Evolutionary conservation across 2,329 filamentous ascomycete species (phyloP).

Genomic region (Aspergillus fumigatiaffinis): DNA sequence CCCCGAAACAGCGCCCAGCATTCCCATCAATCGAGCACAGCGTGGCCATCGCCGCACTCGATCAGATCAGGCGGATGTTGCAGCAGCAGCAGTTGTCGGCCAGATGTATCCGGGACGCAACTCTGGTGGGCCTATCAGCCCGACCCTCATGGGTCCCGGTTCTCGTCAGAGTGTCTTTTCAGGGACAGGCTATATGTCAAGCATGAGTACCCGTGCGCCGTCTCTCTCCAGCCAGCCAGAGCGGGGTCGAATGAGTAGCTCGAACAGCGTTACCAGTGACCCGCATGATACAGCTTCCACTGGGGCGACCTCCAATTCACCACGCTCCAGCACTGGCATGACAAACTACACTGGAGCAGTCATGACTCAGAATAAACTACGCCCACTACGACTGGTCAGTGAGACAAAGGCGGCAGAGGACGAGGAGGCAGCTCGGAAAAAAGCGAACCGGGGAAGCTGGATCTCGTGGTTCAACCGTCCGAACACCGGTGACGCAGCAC

Average conservation of each 20-base stretch:
- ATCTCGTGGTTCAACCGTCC: conserved; percentile 45
- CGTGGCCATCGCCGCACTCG: conserved; percentile 47
- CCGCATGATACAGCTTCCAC: conserved; percentile 43
- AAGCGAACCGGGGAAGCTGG: conserved; percentile 45
- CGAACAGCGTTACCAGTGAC: conserved; percentile 55
- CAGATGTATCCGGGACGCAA: conserved; percentile 78
- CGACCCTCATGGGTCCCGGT: conserved; percentile 42
- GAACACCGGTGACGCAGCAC: conserved; percentile 23
- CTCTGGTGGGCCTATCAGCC: conserved; percentile 53
- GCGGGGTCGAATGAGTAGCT: conserved; percentile 59
- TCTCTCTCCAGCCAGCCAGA: conserved; percentile 47
- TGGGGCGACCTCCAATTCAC: conserved; percentile 49
- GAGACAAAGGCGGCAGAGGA: conserved; percentile 40
- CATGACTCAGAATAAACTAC: conserved; percentile 66
- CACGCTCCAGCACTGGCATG: conserved; percentile 62
- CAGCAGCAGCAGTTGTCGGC: conserved; percentile 70
- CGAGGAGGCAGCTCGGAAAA: conserved; percentile 43
- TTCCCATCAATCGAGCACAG: conserved; percentile 42
- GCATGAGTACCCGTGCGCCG: conserved; percentile 52
- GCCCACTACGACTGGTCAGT: conserved; percentile 75
- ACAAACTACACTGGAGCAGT: conserved; percentile 65
- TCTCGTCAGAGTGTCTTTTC: conserved; percentile 40
- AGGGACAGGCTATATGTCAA: conserved; percentile 49
- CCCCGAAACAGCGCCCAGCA: conserved; percentile 46
- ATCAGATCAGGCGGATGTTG: conserved; percentile 44